A percentile compares a stretch with the other conserved stretches of the same genome.
phyloP scores from a whole-genome alignment of 148 eudicot species.

The Rhododendron griersonianum region DNA sequence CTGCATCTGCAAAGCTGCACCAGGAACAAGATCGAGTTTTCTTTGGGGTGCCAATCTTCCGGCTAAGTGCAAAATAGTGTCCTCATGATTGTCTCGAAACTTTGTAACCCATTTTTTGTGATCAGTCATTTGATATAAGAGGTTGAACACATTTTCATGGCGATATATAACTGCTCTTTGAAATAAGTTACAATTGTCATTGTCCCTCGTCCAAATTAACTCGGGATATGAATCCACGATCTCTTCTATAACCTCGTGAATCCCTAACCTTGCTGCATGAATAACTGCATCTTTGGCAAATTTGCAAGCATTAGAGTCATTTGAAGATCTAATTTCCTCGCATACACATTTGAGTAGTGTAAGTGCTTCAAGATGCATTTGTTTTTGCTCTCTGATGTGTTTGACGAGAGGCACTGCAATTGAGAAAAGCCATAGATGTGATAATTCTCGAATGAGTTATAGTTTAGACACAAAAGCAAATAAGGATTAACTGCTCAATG shows the following conservation, averaged over 20 bases:
- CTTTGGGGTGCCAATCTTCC: background rate
- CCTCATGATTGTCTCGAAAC: background rate
- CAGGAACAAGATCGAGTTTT: background rate
- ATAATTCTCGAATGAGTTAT: no score
- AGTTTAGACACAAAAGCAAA: background rate
- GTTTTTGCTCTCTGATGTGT: background rate
- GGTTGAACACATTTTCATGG: background rate
- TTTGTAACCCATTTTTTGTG: background rate
- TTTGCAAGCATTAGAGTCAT: no score
- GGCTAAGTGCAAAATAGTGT: background rate
- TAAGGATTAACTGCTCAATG: background rate
- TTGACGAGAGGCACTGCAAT: background rate
- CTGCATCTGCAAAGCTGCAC: background rate
- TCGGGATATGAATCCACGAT: no score
- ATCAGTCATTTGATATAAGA: no score
- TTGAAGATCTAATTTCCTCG: background rate
- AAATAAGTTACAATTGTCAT: background rate
- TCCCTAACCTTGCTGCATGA: no score
- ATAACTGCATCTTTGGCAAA: no score
- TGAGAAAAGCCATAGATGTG: background rate
- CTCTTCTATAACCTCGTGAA: no score
- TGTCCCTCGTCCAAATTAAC: no score
- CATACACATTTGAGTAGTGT: background rate
- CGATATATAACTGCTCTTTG: background rate
- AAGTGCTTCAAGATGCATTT: background rate